Evolutionary conservation across 2,329 filamentous ascomycete genomes (phyloP).

Genomic region (Phaeosphaeriaceae sp.): DNA sequence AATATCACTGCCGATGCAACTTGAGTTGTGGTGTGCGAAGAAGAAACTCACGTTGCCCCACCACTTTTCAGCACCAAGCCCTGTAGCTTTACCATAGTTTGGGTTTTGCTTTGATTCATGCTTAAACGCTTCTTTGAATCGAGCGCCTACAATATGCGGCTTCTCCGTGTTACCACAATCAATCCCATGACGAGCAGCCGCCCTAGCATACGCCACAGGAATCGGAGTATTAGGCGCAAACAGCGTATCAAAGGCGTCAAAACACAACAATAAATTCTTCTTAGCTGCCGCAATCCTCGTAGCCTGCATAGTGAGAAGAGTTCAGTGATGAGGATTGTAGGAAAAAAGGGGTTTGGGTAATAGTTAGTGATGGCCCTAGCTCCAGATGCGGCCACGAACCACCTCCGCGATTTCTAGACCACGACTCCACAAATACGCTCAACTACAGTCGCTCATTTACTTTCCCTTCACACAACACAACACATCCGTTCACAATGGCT

Average conservation of each 20-base stretch:
- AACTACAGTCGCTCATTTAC: constrained; percentile 40
- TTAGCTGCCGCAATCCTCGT: constrained; percentile 16
- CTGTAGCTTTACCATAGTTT: constrained; percentile 64
- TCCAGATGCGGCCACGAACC: constrained; percentile 32
- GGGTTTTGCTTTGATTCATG: constrained; percentile 56
- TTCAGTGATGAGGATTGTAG: constrained; percentile 9
- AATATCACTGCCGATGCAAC: neutral
- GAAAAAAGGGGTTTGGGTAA: constrained; percentile 11
- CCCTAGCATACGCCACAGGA: constrained; percentile 60
- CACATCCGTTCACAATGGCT: constrained; percentile 32
- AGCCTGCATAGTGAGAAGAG: constrained; percentile 14
- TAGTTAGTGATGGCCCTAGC: constrained; percentile 12
- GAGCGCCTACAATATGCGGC: constrained; percentile 32
- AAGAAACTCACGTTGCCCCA: constrained; percentile 61
- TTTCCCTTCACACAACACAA: constrained; percentile 18
- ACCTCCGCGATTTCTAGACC: constrained; percentile 25
- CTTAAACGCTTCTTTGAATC: constrained; percentile 55
- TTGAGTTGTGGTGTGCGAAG: neutral
- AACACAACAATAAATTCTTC: constrained; percentile 62
- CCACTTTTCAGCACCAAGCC: constrained; percentile 62
- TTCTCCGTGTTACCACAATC: constrained; percentile 47
- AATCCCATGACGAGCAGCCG: constrained; percentile 60
- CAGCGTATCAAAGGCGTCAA: constrained; percentile 71
- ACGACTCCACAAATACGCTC: constrained; percentile 19
- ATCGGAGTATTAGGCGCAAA: constrained; percentile 61